Base-by-base conservation (phyloP, 306 rosid genomes). In the Cicer arietinum region DNA sequence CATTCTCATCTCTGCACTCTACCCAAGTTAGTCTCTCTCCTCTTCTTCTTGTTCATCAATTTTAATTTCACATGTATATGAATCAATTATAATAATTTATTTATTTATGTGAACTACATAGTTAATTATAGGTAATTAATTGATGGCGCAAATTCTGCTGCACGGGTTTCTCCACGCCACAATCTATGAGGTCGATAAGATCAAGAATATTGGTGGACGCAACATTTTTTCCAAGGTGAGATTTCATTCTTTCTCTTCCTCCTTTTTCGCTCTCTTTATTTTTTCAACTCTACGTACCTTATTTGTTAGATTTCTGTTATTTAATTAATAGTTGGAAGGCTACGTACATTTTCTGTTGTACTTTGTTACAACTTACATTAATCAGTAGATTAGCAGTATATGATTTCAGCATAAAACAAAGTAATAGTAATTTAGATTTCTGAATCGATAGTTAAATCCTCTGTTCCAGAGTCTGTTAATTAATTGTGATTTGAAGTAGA, bases 161-260 rank as follows among this genome's bases (percentile, higher is more conserved):
- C 98, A 94, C 44, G 98, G 98, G 2, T 87, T 86, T 75, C 98
- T 94, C 41, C 98, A 94, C 42, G 98, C 74, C 47, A 91, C 98
- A 48, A 78, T 94, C 87, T 88, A 40, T 67, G 98, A 91, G 82
- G 86, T 94, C 7, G 97, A 94, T 59, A 79, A 69, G 72, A 77
- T 85, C 75, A 62, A 71, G 8, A 17, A 50, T 3, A 17, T 50
- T 40, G 54, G 64, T 10, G 41, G 53, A 17, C 3, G 66, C 61
- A 77, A 68, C 39, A 2, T 84, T 48, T 30, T 84, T 8, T 39
- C 62, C 71, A 40, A 77, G 85, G 87, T 83, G 2, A 30, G 35
- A 30, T 30, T 30, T 30, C 35, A 3, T 8, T 50, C 0, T 0
- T 72, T 72, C 4, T 41, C 9, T 50, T 6, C 43, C 10, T 7